Evolutionary conservation across 345 rosid species (phyloP), one percentile per base, ranked within the genome.

Genomic region (Mangifera indica): DNA sequence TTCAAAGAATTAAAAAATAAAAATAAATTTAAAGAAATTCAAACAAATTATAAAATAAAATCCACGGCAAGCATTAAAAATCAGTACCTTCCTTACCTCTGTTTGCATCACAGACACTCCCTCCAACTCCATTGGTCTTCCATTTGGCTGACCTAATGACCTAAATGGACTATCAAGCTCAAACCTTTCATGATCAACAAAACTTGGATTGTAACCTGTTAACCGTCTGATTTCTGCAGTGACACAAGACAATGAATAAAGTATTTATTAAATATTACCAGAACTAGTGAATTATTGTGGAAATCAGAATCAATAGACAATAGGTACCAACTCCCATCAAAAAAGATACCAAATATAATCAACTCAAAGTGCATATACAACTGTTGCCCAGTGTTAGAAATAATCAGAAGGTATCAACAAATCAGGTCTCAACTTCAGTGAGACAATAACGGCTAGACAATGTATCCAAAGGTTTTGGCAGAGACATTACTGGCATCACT

Each of bases 131-230:
- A 89, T 74, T 40, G 80, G 77, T 78, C 91, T 85, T 72, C 91
- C 97, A 81, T 84, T 89, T 44, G 85, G 90, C 61, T 81, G 97
- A 71, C 85, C 86, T 46, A 89, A 78, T 40, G 95, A 82, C 84
- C 97, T 90, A 73, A 86, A 86, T 63, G 97, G 97, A 81, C 97
- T 89, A 76, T 87, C 95, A 76, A 84, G 91, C 72, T 94, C 98
- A 75, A 82, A 81, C 79, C 95, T 84, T 73, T 92, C 98, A 56
- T 81, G 81, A 81, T 92, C 96, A 58, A 81, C 70, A 74, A 92
- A 81, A 81, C 84, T 81, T 54, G 81, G 76, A 81, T 64, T 71
- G 55, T 76, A 77, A 64, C 82, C 77, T 10, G 91, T 85, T 49
- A 85, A 71, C 70, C 87, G 82, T 82, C 93, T 87, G 68, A 94